Evolutionary conservation across 2,329 filamentous ascomycete species (phyloP).

Genomic region (Byssothecium circinans): DNA sequence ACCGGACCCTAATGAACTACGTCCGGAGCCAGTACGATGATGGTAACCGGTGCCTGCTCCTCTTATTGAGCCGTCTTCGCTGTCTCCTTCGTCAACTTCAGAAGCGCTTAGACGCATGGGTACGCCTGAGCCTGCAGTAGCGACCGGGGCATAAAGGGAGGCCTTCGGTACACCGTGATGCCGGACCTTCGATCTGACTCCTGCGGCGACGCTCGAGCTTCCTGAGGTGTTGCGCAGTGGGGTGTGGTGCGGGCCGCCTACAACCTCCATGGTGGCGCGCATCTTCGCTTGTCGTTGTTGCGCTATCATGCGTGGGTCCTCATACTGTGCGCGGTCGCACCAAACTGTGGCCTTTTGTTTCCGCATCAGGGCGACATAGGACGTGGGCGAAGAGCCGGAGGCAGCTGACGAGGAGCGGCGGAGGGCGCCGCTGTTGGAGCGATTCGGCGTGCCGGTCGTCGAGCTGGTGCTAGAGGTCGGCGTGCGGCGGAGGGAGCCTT

Average conservation of each 20-base stretch:
- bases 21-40: constrained; percentile 71
- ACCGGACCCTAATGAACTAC: constrained; percentile 62
- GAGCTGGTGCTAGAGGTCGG: constrained; percentile 71
- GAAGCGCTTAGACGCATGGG: constrained; percentile 92
- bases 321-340: constrained; percentile 91
- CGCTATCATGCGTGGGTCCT: constrained; percentile 81
- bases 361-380: constrained; percentile 93
- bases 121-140: constrained; percentile 75
- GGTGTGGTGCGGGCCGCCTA: constrained; percentile 57
- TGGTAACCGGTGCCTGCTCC: constrained; percentile 54
- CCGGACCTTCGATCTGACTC: constrained; percentile 80
- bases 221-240: constrained; percentile 43
- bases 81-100: constrained; percentile 87
- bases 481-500: constrained; percentile 54
- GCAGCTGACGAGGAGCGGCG: constrained; percentile 81
- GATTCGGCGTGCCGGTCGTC: constrained; percentile 53
- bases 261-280: constrained; percentile 81
- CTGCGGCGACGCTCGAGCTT: constrained; percentile 43
- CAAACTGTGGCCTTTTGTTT: constrained; percentile 98
- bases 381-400: constrained; percentile 65
- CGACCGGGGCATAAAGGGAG: constrained; percentile 77
- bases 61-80: constrained; percentile 61
- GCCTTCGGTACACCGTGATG: constrained; percentile 81
- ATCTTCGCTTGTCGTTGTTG: constrained; percentile 86
- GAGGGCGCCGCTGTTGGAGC: constrained; percentile 56